These are phyloP conservation scores for Bacidia gigantensis DNA, from an alignment of 495 filamentous ascomycete species.

Conservation along the genomic window DNA sequence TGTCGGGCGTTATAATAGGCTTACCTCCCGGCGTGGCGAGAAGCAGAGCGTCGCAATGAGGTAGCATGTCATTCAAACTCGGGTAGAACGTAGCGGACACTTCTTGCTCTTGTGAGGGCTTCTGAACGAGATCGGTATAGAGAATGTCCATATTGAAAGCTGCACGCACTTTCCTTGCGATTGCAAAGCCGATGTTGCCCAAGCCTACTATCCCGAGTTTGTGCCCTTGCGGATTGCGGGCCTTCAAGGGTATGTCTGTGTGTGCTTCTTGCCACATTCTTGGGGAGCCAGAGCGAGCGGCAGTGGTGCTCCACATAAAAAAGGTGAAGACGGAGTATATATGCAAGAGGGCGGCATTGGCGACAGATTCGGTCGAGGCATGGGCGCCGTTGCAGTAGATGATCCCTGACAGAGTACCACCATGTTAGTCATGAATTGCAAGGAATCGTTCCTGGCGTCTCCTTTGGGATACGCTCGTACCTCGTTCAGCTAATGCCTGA, in stretches of 20 bases:
- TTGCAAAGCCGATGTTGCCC: conserved; percentile 53
- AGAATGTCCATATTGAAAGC: conserved; percentile 55
- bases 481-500: conserved; percentile 48
- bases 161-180: conserved; percentile 45
- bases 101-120: conserved; percentile 22
- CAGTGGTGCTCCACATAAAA: conserved; percentile 46
- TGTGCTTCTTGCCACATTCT: conserved; percentile 43
- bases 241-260: conserved; percentile 36
- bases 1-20: conserved; percentile 37
- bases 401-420: conserved; percentile 34
- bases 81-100: conserved; percentile 38
- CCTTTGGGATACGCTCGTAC: conserved; percentile 27
- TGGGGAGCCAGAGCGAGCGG: conserved; percentile 29
- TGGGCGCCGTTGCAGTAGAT: conserved; percentile 58
- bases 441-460: background rate
- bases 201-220: conserved; percentile 51
- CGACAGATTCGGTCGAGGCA: conserved; percentile 54
- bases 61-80: conserved; percentile 39
- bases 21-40: conserved; percentile 51
- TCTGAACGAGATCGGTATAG: conserved; percentile 53
- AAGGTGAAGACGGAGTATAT: conserved; percentile 53
- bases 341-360: conserved; percentile 49
- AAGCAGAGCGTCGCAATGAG: conserved; percentile 47
- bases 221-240: conserved; percentile 43
- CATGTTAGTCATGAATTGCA: background rate